A percentile compares a stretch with the other conserved stretches of the same genome.
These are phyloP conservation scores for Schoenoplectus triqueter DNA, from an alignment of 202 grass and related monocot genomes.

Conservation along the genomic window DNA sequence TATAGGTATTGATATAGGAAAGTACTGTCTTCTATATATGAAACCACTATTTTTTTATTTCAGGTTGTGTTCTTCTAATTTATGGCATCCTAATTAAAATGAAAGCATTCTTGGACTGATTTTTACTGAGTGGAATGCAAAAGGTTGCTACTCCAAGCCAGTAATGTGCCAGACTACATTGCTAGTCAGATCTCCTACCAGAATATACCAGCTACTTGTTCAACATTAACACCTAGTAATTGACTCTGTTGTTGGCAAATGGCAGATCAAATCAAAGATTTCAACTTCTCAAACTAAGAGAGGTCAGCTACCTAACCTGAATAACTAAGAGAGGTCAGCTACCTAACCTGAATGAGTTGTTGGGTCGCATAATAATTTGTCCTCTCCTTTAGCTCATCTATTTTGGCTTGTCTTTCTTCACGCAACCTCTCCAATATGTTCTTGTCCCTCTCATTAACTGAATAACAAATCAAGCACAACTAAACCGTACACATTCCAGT, in stretches of 20 bases:
- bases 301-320: conserved; percentile 51
- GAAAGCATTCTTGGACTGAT: too few species aligned
- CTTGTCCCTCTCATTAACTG: conserved; percentile 77
- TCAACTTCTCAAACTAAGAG: conserved; percentile 22
- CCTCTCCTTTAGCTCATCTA: conserved; percentile 90
- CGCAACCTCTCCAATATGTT: conserved; percentile 73
- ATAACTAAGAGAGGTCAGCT: conserved; percentile 41
- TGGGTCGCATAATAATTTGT: conserved; percentile 94
- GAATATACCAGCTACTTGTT: not conserved
- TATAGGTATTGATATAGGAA: not conserved
- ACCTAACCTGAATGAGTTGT: conserved; percentile 83
- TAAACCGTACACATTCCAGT: not conserved
- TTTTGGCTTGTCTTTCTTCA: conserved; percentile 74
- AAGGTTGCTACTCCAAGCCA: not conserved
- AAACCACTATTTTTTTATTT: not conserved
- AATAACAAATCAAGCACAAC: conserved; percentile 34
- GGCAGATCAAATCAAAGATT: not conserved
- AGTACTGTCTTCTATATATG: not conserved
- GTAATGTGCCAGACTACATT: not conserved
- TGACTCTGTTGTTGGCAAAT: not conserved
- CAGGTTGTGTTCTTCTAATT: too few species aligned
- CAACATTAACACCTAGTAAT: not conserved
- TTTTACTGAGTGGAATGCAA: not conserved
- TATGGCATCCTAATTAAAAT: too few species aligned
- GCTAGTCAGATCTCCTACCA: not conserved